Base-by-base conservation (phyloP, 108 stramenopile species). In the Asterionellopsis glacialis region DNA sequence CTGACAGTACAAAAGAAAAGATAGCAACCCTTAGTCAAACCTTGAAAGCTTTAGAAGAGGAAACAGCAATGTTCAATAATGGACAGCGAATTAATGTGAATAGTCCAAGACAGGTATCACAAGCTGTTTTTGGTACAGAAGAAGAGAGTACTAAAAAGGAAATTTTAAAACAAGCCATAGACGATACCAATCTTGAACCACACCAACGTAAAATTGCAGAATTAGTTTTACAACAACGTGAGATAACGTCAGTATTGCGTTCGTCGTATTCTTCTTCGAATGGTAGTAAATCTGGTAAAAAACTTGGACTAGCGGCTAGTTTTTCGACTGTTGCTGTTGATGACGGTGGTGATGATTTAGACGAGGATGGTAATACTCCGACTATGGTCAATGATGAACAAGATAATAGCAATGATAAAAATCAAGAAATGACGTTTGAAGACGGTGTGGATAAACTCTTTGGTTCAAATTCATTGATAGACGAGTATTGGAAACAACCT, bases 41-140 rank as follows among this genome's bases (percentile, higher is more conserved):
- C 2, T 33, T 33, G 7, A 7, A 33, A 33, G 33, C 7, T 5
- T 33, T 59, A 21, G 22, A 57, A 51, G 0, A 51, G 45, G 43
- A 44, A n/a, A 59, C 63, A 11, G 59, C 22, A 41, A 19, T 10
- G 1, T 51, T 78, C 3, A 79, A 83, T 59, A 62, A 38, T 45
- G 72, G 67, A 24, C 43, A 59, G 27, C 13, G 39, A 1, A 51
- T 91, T 49, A 87, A 91, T 72, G 67, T 83, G 45, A 84, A 83
- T 15, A 84, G 82, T 72, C 86, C 80, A 9, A 76, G 62, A 27
- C 89, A 90, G 59, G 84, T 87, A n/a, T 81, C 86, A 0, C 45
- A 40, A 26, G 72, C 86, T 3, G 58, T 91, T n/a, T 87, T 83
- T 63, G 76, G 79, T 16, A 18, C 41, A 13, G 45, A 63, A 22